A percentile compares a stretch with the other conserved stretches of the same genome.
These are phyloP conservation scores for Diaporthe velutina DNA, from an alignment of 2,329 filamentous ascomycete genomes.

Conservation along the genomic window DNA sequence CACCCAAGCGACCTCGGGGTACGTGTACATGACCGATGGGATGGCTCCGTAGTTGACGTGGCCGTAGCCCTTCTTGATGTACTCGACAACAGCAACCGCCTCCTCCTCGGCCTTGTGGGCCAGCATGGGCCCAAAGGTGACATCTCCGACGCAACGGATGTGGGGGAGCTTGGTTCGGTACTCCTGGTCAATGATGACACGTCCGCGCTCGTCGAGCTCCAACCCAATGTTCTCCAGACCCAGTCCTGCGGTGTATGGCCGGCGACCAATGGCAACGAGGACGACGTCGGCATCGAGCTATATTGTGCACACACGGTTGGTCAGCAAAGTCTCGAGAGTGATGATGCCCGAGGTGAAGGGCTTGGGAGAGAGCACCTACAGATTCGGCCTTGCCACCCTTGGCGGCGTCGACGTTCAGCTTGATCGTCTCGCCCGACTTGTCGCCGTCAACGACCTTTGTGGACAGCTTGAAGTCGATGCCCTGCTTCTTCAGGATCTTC, in stretches of 20 bases:
- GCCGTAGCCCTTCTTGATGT: conserved; percentile 96
- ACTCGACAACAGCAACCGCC: conserved; percentile 93
- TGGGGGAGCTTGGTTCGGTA: conserved; percentile 98
- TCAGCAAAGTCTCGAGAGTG: conserved; percentile 19
- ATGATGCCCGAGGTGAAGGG: not conserved
- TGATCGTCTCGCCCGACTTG: conserved; percentile 80
- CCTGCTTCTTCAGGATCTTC: conserved; percentile 96
- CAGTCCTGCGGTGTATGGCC: conserved; percentile 92
- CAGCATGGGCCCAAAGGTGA: conserved; percentile 98
- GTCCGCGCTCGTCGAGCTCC: conserved; percentile 92
- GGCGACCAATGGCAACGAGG: conserved; percentile 94
- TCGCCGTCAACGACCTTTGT: conserved; percentile 95
- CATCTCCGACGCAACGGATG: conserved; percentile 96
- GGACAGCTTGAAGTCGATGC: conserved; percentile 97
- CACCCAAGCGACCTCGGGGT: conserved; percentile 98
- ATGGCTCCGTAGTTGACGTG: conserved; percentile 99
- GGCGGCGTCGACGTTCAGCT: conserved; percentile 88
- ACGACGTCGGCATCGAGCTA: conserved; percentile 95
- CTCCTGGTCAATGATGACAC: conserved; percentile 97
- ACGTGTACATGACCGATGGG: conserved; percentile 99
- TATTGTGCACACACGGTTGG: conserved; percentile 14
- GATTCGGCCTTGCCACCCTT: conserved; percentile 97
- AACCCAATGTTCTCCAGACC: conserved; percentile 94
- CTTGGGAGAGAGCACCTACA: conserved; percentile 63
- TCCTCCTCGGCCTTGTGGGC: conserved; percentile 99